Percentiles rank a stretch among this genome's conserved stretches.
phyloP scores from a whole-genome alignment of 1,284 basidiomycete species.

The Apiotrichum domesticum region DNA sequence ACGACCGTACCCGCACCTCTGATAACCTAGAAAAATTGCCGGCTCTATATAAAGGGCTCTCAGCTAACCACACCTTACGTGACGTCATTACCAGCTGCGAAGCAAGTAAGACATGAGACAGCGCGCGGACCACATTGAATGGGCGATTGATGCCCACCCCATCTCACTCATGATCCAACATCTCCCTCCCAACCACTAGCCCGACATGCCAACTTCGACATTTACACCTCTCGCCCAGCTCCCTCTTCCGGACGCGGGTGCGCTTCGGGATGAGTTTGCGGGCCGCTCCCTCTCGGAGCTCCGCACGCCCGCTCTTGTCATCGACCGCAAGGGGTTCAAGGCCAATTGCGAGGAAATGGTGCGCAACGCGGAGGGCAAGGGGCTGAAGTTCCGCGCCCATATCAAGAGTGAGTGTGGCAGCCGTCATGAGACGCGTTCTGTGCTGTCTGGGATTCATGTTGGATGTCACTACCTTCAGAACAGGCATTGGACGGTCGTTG shows the following conservation, averaged over 20 bases:
- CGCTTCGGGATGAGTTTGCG: conserved; percentile 56
- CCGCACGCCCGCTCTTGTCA: conserved; percentile 69
- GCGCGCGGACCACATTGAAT: no score
- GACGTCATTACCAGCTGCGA: no score
- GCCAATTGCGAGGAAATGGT: conserved; percentile 70
- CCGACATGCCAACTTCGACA: conserved; percentile 8
- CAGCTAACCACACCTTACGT: no score
- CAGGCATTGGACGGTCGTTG: no score
- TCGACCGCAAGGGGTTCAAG: conserved; percentile 64
- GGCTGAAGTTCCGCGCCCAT: conserved; percentile 68
- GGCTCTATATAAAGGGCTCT: background rate
- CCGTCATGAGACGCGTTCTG: no score
- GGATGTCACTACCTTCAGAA: no score
- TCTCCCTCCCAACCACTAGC: no score
- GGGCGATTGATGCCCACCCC: no score
- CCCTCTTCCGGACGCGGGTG: conserved; percentile 51
- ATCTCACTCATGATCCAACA: no score
- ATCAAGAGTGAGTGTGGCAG: conserved; percentile 65
- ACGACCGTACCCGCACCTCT: background rate
- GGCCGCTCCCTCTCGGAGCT: conserved; percentile 57
- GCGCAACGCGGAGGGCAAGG: conserved; percentile 45
- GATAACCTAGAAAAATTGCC: background rate
- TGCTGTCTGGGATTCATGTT: no score
- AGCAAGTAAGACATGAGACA: no score
- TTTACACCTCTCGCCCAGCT: conserved; percentile 30